phyloP scores from a whole-genome alignment of 805 yeast species.

The Metschnikowia borealis region DNA sequence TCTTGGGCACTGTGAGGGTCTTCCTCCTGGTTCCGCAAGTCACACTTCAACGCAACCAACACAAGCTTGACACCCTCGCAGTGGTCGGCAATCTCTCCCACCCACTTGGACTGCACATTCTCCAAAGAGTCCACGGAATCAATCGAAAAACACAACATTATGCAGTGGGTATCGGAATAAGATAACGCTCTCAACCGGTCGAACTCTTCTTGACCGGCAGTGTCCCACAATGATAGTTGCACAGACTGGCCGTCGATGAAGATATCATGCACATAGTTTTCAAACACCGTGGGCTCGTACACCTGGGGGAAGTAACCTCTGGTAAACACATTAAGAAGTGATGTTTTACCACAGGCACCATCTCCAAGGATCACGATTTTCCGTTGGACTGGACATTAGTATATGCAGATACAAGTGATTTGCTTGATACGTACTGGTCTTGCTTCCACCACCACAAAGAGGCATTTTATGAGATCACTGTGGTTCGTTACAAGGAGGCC shows the following conservation, averaged over 20 bases:
- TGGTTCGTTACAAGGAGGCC: not conserved
- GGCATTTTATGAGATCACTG: slow-evolving; percentile 25
- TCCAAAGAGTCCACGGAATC: slow-evolving; percentile 93
- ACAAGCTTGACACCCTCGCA: slow-evolving; percentile 95
- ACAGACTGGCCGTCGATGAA: slow-evolving; percentile 92
- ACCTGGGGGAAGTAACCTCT: slow-evolving; percentile 98
- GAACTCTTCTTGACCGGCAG: slow-evolving; percentile 98
- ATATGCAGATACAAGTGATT: not conserved
- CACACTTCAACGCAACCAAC: slow-evolving; percentile 91
- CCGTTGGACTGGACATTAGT: slow-evolving; percentile 57
- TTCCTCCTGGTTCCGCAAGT: slow-evolving; percentile 66
- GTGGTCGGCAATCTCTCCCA: slow-evolving; percentile 92
- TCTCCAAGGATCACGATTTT: slow-evolving; percentile 94
- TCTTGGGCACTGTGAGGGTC: slow-evolving; percentile 23
- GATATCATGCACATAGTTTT: slow-evolving; percentile 94
- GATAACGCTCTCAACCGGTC: slow-evolving; percentile 89
- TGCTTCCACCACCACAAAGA: slow-evolving; percentile 41
- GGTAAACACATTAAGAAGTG: slow-evolving; percentile 89
- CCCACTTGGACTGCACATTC: slow-evolving; percentile 95
- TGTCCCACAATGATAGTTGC: slow-evolving; percentile 93
- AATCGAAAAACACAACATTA: slow-evolving; percentile 92
- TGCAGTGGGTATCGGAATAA: slow-evolving; percentile 93
- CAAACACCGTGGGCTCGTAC: slow-evolving; percentile 97
- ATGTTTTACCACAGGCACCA: slow-evolving; percentile 98
- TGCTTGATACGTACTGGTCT: slow-evolving; percentile 34